phyloP scores from a whole-genome alignment of 305 asterid genomes.

The Solanum hybrid region DNA sequence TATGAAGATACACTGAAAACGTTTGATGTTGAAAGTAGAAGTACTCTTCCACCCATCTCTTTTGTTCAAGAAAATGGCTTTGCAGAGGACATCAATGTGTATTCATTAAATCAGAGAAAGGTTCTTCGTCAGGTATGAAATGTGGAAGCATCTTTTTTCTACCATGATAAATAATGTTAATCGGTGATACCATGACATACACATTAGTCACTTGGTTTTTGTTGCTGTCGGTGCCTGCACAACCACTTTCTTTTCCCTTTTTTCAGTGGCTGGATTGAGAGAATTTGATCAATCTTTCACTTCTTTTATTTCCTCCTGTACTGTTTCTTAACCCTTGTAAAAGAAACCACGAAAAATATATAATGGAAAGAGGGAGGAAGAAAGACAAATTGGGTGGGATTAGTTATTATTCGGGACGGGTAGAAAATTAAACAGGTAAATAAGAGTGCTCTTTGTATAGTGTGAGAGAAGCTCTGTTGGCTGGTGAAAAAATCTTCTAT shows the following conservation, averaged over 20 bases:
- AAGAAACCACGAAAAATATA: not conserved
- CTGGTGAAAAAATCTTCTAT: not conserved
- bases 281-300: not conserved
- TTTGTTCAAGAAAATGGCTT: conserved; percentile 47
- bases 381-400: not conserved
- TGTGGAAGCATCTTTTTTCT: conserved; percentile 4
- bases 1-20: conserved; percentile 72
- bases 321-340: not conserved
- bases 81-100: conserved; percentile 36
- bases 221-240: not conserved
- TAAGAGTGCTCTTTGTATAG: not conserved
- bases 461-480: not conserved
- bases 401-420: not conserved
- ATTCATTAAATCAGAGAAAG: conserved; percentile 55
- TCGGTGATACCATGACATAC: not conserved
- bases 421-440: not conserved
- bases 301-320: not conserved
- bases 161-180: not conserved
- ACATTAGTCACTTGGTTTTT: not conserved
- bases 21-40: conserved; percentile 59
- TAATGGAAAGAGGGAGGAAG: not conserved
- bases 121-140: conserved; percentile 76
- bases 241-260: not conserved
- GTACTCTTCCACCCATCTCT: conserved; percentile 58
- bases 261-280: not conserved